Evolutionary conservation across 1,139 yeast species (phyloP), one percentile per base, ranked within the genome.

Genomic region (Suhomyces bokatorum): DNA sequence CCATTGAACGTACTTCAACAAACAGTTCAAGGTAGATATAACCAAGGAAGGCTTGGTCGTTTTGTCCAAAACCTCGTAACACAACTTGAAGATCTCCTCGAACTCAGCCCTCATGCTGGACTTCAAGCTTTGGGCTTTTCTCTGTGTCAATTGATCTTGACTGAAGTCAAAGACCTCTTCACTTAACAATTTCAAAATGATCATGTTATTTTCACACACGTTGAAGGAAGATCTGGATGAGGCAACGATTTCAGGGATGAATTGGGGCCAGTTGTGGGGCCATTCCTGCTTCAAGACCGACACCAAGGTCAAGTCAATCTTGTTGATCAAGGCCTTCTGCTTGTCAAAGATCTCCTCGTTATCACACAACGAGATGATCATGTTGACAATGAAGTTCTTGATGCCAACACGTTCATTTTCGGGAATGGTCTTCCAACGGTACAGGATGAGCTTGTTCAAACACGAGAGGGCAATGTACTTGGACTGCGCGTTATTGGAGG

Each of bases 191-290:
- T 87, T 87, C 63, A 93, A 77, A 49, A 95, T 91, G 52, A 85
- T 83, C 98, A 93, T 93, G 67, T 93, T 93, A 69, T 93, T 93
- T 67, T 93, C 99, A 71, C 99, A 95, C 40, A 93, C 97, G 58
- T 90, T 91, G 66, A 87, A 81, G 35, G 95, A 86, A 15, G 95
- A 82, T 51, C 89, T 81, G 42, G 96, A 85, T 53, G 96, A 85
- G 51, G 78, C 78, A 36, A 93, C 95, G 51, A 93, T 80, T 63
- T 95, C 99, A 12, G 98, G 97, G 43, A 93, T 86, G 59, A 95
- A 93, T 57, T 87, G 88, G 17, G 98, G 98, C 99, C 99, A 93
- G 62, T 90, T 87, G 56, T 85, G 90, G 33, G 99, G 99, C 99
- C 99, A 93, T 63, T 93, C 99, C 67, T 95, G 98, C 63, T 93